Evolutionary conservation across 73 alveolate species (phyloP).

Genomic region (Tetrahymena borealis): DNA sequence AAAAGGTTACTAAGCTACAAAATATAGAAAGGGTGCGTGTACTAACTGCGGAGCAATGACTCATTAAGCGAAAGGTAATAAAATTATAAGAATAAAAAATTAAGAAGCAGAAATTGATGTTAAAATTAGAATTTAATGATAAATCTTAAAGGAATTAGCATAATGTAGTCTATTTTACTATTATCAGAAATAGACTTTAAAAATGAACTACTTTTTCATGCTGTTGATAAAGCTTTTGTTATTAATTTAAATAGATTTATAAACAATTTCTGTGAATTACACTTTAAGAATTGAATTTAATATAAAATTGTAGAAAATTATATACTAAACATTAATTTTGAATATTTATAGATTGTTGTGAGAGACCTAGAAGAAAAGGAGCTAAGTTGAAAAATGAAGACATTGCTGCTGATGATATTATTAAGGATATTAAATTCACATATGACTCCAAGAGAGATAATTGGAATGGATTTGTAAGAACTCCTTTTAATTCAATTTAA

Average conservation of each 20-base stretch:
- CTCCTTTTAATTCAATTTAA: background rate
- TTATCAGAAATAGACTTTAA: too few species aligned
- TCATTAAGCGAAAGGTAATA: conserved; percentile 49
- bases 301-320: too few species aligned
- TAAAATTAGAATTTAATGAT: too few species aligned
- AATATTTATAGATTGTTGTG: conserved; percentile 65
- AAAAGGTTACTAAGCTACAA: conserved; percentile 41
- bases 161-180: too few species aligned
- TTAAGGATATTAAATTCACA: conserved; percentile 48
- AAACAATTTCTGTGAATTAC: too few species aligned
- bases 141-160: too few species aligned
- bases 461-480: conserved; percentile 79
- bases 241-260: too few species aligned
- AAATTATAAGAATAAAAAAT: background rate
- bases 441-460: conserved; percentile 91
- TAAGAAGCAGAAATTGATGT: background rate
- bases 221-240: too few species aligned
- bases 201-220: too few species aligned
- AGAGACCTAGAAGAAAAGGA: conserved; percentile 81
- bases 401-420: conserved; percentile 74
- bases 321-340: too few species aligned
- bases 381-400: conserved; percentile 70
- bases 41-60: conserved; percentile 92
- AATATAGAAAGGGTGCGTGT: conserved; percentile 93
- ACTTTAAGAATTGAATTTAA: too few species aligned